Evolutionary conservation across 768 basidiomycete genomes (phyloP), one percentile per base, ranked within the genome.

Genomic region (Trichaptum fuscoviolaceum): DNA sequence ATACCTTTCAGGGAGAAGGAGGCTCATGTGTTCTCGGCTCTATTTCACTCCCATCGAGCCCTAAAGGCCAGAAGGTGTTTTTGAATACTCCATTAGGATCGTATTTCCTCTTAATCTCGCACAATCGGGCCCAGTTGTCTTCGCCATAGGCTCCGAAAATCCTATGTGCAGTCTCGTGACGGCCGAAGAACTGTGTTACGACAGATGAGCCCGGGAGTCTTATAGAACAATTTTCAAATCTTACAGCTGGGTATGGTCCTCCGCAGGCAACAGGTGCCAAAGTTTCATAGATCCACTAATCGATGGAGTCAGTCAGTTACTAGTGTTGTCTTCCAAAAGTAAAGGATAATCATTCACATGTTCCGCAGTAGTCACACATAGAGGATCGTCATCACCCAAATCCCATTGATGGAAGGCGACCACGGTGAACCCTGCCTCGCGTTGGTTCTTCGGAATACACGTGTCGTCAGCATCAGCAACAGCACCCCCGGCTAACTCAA

Each of bases 381-480:
- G 81, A 58, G 88, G 85, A 72, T 96, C 94, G 68, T 90, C 85
- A 58, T 90, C 78, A 34, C 88, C 84, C 78, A 95, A 89, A 68
- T 92, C 90, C 95, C 95, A 96, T 73, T 96, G 95, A 75, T 96
- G 95, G 26, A 96, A 80, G 20, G 95, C 94, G 2, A 92, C 91
- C 64, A 96, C 87, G 1, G 91, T 95, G 77, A 94, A 96, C 9
- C 84, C 75, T 0, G 92, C 90, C 74, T 93, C 84, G 62, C 95
- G 87, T 72, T 93, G 91, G 12, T 84, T 81, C 73, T 88, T 87
- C 2, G 93, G 92, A 17, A 94, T 76, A 70, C 91, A 92, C 15
- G 82, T 87, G 69, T 89, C 82, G 65, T 91, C 88, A 67, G 84
- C 86, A 73, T 95, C 93, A 0, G 76, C 74, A 57, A 93, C 83